A percentile compares a stretch with the other conserved stretches of the same genome.
phyloP scores from a whole-genome alignment of 495 filamentous ascomycete genomes.

The Daldinia caldariorum region DNA sequence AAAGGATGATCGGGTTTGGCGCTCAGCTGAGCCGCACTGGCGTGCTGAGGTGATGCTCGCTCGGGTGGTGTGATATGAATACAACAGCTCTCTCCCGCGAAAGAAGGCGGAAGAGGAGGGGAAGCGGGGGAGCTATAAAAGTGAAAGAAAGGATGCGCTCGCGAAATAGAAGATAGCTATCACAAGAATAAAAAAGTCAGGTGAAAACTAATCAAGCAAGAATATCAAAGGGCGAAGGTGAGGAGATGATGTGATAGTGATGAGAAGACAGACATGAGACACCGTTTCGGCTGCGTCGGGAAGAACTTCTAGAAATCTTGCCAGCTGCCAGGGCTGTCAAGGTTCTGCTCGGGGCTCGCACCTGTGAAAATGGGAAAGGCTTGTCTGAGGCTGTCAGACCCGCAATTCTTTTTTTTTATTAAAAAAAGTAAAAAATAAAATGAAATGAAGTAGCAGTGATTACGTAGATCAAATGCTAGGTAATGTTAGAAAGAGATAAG shows the following conservation, averaged over 20 bases:
- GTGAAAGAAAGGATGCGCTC: constrained; percentile 24
- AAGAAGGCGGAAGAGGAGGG: constrained; percentile 7
- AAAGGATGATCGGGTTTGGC: constrained; percentile 5
- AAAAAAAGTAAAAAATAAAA: too few species aligned
- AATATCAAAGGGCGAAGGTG: constrained; percentile 15
- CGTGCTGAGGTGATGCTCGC: constrained; percentile 14
- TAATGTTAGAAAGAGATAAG: constrained; percentile 26
- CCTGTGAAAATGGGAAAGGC: constrained; percentile 16
- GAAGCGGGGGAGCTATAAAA: neutral
- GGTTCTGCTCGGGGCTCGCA: constrained; percentile 9
- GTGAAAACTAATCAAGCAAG: constrained; percentile 4
- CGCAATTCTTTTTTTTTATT: constrained; percentile 22
- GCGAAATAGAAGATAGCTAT: constrained; percentile 18
- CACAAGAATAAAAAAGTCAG: constrained; percentile 26
- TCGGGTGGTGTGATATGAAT: constrained; percentile 21
- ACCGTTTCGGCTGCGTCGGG: constrained; percentile 37
- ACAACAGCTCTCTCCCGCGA: constrained; percentile 20
- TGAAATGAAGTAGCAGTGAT: constrained; percentile 7
- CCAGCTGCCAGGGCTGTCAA: constrained; percentile 13
- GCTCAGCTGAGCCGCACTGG: constrained; percentile 16
- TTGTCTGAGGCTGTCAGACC: constrained; percentile 38
- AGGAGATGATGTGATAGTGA: constrained; percentile 35
- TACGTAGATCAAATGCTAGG: neutral
- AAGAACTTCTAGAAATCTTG: constrained; percentile 31
- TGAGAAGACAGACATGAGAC: constrained; percentile 14